These are phyloP conservation scores for Mortierella sp. DNA, from an alignment of 371 early-diverging fungal species.

Conservation along the genomic window DNA sequence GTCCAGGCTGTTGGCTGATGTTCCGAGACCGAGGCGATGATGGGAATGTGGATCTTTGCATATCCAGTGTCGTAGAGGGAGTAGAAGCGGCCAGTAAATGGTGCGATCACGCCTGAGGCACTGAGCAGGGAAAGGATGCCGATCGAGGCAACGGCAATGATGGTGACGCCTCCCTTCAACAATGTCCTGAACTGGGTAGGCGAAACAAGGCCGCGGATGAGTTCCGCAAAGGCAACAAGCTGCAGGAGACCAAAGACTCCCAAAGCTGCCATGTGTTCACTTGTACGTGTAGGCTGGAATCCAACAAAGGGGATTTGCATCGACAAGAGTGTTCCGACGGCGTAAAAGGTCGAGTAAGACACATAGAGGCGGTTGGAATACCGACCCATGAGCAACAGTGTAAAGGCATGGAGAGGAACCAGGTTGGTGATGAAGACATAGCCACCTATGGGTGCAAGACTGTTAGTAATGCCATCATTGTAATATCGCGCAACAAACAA, in stretches of 20 bases:
- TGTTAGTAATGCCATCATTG: neutral
- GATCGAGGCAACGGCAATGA: slow-evolving; percentile 60
- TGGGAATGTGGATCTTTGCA: slow-evolving; percentile 98
- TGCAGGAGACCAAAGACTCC: slow-evolving; percentile 95
- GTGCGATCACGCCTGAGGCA: slow-evolving; percentile 90
- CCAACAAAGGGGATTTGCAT: slow-evolving; percentile 99
- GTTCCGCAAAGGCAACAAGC: slow-evolving; percentile 89
- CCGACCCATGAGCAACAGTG: slow-evolving; percentile 94
- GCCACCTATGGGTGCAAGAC: slow-evolving; percentile 63
- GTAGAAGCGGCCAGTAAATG: slow-evolving; percentile 99
- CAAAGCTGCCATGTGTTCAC: slow-evolving; percentile 99
- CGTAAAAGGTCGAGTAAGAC: slow-evolving; percentile 96
- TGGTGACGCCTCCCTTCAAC: slow-evolving; percentile 72
- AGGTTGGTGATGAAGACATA: slow-evolving; percentile 99
- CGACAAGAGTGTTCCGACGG: slow-evolving; percentile 93
- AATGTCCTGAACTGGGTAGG: slow-evolving; percentile 86
- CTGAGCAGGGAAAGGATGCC: slow-evolving; percentile 77
- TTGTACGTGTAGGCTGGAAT: slow-evolving; percentile 95
- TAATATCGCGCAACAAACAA: no score
- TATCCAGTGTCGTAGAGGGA: slow-evolving; percentile 99
- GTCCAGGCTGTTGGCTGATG: slow-evolving; percentile 99
- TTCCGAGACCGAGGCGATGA: slow-evolving; percentile 99
- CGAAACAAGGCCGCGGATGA: slow-evolving; percentile 83
- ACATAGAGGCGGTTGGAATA: slow-evolving; percentile 94
- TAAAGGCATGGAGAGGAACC: slow-evolving; percentile 97